These are phyloP conservation scores for Aplosporella prunicola DNA, from an alignment of 2,329 filamentous ascomycete species.

Conservation along the genomic window DNA sequence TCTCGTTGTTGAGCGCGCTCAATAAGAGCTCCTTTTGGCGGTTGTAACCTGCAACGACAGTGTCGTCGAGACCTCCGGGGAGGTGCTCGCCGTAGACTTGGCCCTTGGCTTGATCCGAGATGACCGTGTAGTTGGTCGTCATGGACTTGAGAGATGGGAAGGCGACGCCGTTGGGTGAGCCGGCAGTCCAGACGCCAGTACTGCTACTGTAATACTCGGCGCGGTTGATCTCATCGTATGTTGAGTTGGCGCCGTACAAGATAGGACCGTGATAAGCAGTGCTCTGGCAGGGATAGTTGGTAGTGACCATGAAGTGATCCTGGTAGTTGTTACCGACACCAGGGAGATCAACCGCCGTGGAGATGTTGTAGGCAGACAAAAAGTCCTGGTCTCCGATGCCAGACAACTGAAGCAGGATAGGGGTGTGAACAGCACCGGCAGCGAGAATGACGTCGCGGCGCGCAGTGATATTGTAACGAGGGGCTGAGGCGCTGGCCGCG, in stretches of 20 bases:
- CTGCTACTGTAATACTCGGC: not conserved
- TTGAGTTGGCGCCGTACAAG: slow-evolving; percentile 4
- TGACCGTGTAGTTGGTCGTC: slow-evolving; percentile 3
- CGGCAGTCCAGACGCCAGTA: slow-evolving; percentile 9
- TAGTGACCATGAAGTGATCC: slow-evolving; percentile 19
- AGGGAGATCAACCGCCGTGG: slow-evolving; percentile 19
- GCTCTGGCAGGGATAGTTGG: slow-evolving; percentile 13
- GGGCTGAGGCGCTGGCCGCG: not conserved
- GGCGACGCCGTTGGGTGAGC: slow-evolving; percentile 9
- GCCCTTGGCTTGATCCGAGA: not conserved
- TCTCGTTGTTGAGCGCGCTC: slow-evolving; percentile 1
- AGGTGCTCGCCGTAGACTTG: slow-evolving; percentile 4
- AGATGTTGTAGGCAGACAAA: slow-evolving; percentile 10
- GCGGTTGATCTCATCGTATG: slow-evolving; percentile 3
- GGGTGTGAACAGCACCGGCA: slow-evolving; percentile 49
- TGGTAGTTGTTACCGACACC: slow-evolving; percentile 26
- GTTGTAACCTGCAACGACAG: slow-evolving; percentile 10
- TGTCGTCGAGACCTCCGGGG: not conserved
- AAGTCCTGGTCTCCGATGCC: slow-evolving; percentile 46
- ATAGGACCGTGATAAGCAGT: not conserved
- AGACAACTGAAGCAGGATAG: slow-evolving; percentile 51
- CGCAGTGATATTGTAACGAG: slow-evolving; percentile 23
- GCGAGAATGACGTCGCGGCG: slow-evolving; percentile 48
- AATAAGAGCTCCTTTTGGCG: slow-evolving; percentile 6
- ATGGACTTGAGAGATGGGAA: slow-evolving; percentile 11